phyloP scores from a whole-genome alignment of 1,284 basidiomycete species.

The Athelia psychrophila region DNA sequence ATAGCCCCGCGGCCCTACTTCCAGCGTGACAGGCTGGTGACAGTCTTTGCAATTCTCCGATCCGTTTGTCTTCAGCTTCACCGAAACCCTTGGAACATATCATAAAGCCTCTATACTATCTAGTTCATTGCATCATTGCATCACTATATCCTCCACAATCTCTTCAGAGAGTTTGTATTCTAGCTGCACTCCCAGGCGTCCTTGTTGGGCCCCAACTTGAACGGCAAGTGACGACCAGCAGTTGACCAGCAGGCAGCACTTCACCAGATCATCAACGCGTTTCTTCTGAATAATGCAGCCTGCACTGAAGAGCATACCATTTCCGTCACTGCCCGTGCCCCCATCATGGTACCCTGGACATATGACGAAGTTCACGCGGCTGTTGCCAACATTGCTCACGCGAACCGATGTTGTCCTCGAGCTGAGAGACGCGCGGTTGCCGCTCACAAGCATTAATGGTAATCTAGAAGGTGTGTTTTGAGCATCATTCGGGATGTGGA shows the following conservation, averaged over 20 bases:
- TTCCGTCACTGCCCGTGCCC: constrained; percentile 65
- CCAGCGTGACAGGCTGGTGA: no score
- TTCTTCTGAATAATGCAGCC: not conserved
- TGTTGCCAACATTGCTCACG: constrained; percentile 74
- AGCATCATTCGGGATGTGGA: constrained; percentile 14
- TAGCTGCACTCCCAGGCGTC: no score
- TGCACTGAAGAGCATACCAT: constrained; percentile 43
- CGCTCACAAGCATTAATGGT: constrained; percentile 91
- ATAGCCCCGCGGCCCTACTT: no score
- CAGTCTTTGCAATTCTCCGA: no score
- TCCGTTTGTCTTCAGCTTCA: no score
- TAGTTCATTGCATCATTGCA: no score
- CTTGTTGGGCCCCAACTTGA: no score
- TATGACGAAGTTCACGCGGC: constrained; percentile 87
- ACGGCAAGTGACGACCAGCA: no score
- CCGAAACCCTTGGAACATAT: no score
- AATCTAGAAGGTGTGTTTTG: constrained; percentile 71
- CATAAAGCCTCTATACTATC: no score
- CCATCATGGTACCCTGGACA: constrained; percentile 98
- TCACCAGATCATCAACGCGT: not conserved
- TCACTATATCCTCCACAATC: no score
- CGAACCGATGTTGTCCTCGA: constrained; percentile 93
- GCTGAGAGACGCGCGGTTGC: constrained; percentile 89
- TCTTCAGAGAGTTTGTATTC: no score
- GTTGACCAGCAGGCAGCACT: not conserved